phyloP scores from a whole-genome alignment of 768 basidiomycete genomes.

The Trichaptum fuscoviolaceum region DNA sequence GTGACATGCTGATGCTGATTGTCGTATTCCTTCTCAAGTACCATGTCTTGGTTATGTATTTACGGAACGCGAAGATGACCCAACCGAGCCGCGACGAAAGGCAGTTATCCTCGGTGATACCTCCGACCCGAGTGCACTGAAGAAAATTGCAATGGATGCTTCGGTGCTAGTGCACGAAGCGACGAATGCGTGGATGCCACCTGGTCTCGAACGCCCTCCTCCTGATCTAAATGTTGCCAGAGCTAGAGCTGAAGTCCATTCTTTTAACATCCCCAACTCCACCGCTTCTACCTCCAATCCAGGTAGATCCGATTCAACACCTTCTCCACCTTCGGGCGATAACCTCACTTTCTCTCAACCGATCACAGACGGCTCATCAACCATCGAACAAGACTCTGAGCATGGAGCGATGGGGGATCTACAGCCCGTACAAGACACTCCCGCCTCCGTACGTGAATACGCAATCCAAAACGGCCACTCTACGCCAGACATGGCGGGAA shows the following conservation, averaged over 20 bases:
- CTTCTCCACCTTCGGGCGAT: too few relatives aligned
- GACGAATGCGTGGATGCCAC: slow-evolving; percentile 77
- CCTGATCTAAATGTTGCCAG: too few relatives aligned
- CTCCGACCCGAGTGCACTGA: slow-evolving; percentile 69
- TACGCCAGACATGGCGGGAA: slow-evolving; percentile 87
- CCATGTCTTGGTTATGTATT: slow-evolving; percentile 80
- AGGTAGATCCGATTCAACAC: too few relatives aligned
- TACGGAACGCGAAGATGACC: slow-evolving; percentile 53
- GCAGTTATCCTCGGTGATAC: slow-evolving; percentile 84
- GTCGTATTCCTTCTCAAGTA: slow-evolving; percentile 26
- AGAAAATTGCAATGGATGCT: slow-evolving; percentile 52
- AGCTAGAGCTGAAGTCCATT: too few relatives aligned
- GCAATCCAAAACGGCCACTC: slow-evolving; percentile 63
- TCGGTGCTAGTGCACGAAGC: slow-evolving; percentile 85
- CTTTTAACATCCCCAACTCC: too few relatives aligned
- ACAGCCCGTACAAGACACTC: background rate
- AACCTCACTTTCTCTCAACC: too few relatives aligned
- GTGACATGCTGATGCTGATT: background rate
- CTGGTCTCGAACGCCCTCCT: slow-evolving; percentile 42
- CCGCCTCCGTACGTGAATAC: slow-evolving; percentile 42
- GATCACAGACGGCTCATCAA: too few relatives aligned
- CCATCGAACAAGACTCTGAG: too few relatives aligned
- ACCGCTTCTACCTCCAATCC: too few relatives aligned
- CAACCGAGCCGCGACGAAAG: slow-evolving; percentile 62
- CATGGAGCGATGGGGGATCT: too few relatives aligned